Conservation (phyloP, 257 asterid genomes). For the Solanum chaucha region DNA sequence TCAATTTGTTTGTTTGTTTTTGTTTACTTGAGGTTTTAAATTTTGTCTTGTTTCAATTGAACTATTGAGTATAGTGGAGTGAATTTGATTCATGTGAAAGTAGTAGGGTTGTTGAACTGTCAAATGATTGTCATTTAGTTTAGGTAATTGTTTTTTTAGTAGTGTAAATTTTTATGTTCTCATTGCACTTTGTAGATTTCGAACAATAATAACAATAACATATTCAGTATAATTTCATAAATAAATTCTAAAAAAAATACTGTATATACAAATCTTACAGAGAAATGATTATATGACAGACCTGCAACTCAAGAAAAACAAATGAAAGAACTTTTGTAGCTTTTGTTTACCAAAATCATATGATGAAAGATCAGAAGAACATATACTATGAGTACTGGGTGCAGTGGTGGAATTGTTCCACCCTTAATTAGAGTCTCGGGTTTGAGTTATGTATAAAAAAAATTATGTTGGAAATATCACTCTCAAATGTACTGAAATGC, state of each 20-base stretch:
- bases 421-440: neutral
- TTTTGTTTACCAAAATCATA: neutral
- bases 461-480: fast-evolving
- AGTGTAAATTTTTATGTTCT: neutral
- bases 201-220: neutral
- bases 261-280: neutral
- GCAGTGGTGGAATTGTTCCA: fast-evolving
- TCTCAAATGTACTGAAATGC: fast-evolving
- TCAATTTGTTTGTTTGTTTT: neutral
- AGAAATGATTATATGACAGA: neutral
- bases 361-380: neutral
- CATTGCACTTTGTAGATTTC: neutral
- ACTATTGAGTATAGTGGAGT: neutral
- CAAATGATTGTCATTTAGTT: conserved; percentile 24
- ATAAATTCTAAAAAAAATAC: fast-evolving
- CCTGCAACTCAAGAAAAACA: fast-evolving
- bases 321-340: neutral
- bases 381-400: neutral
- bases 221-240: neutral
- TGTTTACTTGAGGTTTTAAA: neutral
- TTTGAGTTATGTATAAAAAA: too few relatives aligned
- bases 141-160: conserved; percentile 21
- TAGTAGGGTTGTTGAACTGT: conserved; percentile 51
- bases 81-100: conserved; percentile 37
- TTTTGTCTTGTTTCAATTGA: neutral